Evolutionary conservation across 805 yeast genomes (phyloP), one percentile per base, ranked within the genome.

Genomic region (Lipomyces sp.): DNA sequence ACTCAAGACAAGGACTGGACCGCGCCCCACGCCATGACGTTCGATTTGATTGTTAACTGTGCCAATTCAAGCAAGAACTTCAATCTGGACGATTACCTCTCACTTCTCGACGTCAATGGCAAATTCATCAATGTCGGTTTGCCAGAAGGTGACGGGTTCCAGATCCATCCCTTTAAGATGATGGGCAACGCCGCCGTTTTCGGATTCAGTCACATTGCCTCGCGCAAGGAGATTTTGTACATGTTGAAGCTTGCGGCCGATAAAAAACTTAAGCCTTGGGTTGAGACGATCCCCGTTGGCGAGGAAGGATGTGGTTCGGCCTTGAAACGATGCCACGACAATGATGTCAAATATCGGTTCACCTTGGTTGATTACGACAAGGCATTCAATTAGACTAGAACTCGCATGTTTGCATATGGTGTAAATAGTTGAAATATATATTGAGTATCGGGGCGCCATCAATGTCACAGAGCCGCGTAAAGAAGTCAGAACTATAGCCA

Each of bases 211-310:
- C 80, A 80, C 69, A 78, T 79, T 85, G 75, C 94, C 87, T 82
- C 87, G 59, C 85, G 86, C 75, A 77, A 76, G 63, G 93, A 89
- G 78, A 88, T 88, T 70, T 75, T 81, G 59, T 88, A 87, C 66
- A 83, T 90, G 86, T 80, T 90, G 73, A 79, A 86, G 53, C 75
- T 90, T 69, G 90, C 92, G 30, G 85, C 84, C 32, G 82, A 86
- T 71, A 81, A 87, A 58, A 37, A 54, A 11, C 39, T 71, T 55
- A 53, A 69, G 54, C 63, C 73, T 3, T 71, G 73, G 73, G 64
- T 71, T 30, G 71, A 69, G 82, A 76, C 77, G 61, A 70, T 80
- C 45, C 80, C 80, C 15, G 74, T 80, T 62, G 69, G 73, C 66
- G 80, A 73, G 63, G 75, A 72, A 63, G 78, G 78, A 33, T 75